phyloP scores from a whole-genome alignment of 257 asterid genomes.

The Solanum okadae region DNA sequence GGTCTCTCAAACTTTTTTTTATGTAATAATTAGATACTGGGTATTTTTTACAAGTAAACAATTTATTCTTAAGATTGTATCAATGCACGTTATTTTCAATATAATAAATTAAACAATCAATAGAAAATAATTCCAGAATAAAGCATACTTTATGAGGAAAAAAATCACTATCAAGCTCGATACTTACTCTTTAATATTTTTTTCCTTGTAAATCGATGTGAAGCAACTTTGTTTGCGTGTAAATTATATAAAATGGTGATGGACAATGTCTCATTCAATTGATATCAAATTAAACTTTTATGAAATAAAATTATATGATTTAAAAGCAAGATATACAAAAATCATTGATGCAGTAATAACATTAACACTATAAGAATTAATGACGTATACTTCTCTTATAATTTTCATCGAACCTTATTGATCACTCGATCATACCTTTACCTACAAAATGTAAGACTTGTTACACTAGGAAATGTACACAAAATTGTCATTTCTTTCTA shows the following conservation, averaged over 20 bases:
- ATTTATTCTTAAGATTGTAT: neutral
- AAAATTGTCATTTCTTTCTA: neutral
- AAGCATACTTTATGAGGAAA: neutral
- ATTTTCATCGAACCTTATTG: neutral
- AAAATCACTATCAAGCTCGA: neutral
- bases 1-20: neutral
- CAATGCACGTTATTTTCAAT: neutral
- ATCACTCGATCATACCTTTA: neutral
- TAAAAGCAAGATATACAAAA: neutral
- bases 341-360: too few species aligned
- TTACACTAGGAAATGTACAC: neutral
- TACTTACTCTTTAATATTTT: neutral
- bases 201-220: neutral
- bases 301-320: too few species aligned
- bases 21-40: too few species aligned
- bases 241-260: neutral
- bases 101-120: neutral
- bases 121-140: too few species aligned
- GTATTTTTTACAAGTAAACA: too few species aligned
- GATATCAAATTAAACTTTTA: too few species aligned
- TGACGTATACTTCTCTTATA: neutral
- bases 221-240: neutral
- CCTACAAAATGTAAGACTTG: neutral
- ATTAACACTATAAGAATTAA: too few species aligned
- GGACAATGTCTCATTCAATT: neutral